phyloP scores from a whole-genome alignment of 306 rosid species.

The Vigna radiata region DNA sequence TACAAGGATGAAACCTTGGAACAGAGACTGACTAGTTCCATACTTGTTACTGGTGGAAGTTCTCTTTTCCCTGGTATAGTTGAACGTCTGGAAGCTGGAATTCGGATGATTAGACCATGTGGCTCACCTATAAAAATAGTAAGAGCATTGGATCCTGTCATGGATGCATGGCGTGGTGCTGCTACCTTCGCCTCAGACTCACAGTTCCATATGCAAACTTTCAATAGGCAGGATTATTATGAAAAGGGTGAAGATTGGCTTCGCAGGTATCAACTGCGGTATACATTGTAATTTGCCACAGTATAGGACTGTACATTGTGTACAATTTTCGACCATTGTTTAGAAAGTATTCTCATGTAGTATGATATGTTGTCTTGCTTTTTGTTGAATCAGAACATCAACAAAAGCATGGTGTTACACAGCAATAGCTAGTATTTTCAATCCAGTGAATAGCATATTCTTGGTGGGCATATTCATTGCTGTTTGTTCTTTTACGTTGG shows the following conservation, averaged over 20 bases:
- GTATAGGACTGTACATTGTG: constrained; percentile 28
- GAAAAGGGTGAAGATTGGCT: constrained; percentile 84
- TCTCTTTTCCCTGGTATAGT: constrained; percentile 72
- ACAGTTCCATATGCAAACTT: constrained; percentile 67
- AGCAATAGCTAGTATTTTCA: not conserved
- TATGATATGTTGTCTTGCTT: not conserved
- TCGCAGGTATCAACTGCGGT: constrained; percentile 66
- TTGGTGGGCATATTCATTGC: not conserved
- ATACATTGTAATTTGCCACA: constrained; percentile 48
- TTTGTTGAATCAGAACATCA: not conserved
- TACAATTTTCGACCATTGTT: constrained; percentile 11
- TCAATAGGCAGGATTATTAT: constrained; percentile 64
- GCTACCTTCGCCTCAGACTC: constrained; percentile 70
- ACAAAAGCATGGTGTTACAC: not conserved
- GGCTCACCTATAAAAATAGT: constrained; percentile 76
- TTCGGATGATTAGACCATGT: constrained; percentile 77
- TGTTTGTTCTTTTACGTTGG: too few relatives aligned
- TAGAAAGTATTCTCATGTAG: not conserved
- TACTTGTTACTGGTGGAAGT: constrained; percentile 76
- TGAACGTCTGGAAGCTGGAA: constrained; percentile 75
- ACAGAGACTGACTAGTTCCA: constrained; percentile 64
- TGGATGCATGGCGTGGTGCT: constrained; percentile 91
- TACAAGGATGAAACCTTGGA: constrained; percentile 50
- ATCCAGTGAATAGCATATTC: not conserved
- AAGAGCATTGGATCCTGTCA: constrained; percentile 70